phyloP scores from a whole-genome alignment of 257 asterid genomes.

The Eustoma russellianum region DNA sequence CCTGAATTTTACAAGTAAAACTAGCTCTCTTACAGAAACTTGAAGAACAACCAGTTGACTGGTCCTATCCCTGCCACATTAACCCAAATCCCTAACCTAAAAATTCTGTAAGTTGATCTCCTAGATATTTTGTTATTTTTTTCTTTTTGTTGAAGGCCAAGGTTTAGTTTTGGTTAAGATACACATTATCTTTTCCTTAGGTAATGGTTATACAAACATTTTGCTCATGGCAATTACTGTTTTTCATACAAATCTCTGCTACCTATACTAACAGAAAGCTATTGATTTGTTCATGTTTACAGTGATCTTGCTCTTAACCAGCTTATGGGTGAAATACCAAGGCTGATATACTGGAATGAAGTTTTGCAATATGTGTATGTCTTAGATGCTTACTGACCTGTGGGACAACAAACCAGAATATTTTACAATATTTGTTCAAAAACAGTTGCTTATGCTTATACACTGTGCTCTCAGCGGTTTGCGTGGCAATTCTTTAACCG shows the following conservation, averaged over 20 bases:
- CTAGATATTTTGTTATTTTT: background rate
- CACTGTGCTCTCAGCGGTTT: constrained; percentile 42
- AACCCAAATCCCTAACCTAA: constrained; percentile 88
- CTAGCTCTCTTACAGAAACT: constrained; percentile 31
- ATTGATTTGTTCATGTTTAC: background rate
- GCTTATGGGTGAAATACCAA: constrained; percentile 88
- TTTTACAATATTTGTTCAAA: background rate
- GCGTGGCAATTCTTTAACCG: constrained; percentile 73
- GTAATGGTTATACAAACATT: background rate
- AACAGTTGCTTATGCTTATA: background rate
- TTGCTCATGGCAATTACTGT: background rate
- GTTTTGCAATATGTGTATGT: constrained; percentile 84
- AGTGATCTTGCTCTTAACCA: constrained; percentile 94
- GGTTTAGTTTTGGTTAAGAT: no score
- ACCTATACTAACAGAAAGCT: background rate
- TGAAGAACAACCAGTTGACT: constrained; percentile 76
- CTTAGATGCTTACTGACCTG: background rate
- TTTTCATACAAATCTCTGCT: background rate
- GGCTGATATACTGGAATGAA: constrained; percentile 94
- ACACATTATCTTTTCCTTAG: no score
- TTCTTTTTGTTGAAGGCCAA: no score
- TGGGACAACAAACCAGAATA: no score
- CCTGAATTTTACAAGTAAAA: background rate
- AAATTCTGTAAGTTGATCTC: constrained; percentile 60
- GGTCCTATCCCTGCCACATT: constrained; percentile 96